Conservation (phyloP, 78 protist genomes). For the Dictyostelium brefeldianum region DNA sequence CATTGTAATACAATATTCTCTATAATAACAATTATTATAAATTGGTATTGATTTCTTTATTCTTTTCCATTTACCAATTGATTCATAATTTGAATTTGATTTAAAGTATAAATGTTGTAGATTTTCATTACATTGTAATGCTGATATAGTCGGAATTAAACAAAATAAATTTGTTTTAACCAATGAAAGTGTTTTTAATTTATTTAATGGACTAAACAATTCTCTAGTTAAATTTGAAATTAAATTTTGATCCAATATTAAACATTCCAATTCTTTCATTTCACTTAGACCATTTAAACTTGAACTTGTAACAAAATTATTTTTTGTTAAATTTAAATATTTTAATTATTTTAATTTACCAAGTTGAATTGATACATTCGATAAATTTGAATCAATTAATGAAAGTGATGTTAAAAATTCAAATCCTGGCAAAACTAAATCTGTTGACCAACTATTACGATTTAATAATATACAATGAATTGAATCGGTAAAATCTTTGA, state of each 20-base stretch:
- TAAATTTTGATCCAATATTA: not conserved
- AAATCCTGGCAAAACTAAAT: not conserved
- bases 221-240: not conserved
- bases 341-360: not conserved
- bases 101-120: not conserved
- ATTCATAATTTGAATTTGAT: not conserved
- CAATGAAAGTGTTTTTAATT: not conserved
- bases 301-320: not conserved
- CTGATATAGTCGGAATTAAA: not conserved
- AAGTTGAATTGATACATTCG: not conserved
- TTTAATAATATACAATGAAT: slow-evolving; percentile 7
- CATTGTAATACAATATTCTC: slow-evolving; percentile 2
- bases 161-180: not conserved
- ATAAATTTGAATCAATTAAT: not conserved
- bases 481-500: not conserved
- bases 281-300: not conserved
- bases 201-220: not conserved
- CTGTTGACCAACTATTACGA: not conserved
- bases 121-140: not conserved
- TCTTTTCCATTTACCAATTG: slow-evolving; percentile 5
- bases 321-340: not conserved
- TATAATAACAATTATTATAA: not conserved
- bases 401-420: not conserved
- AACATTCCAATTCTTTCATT: not conserved
- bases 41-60: not conserved